Percentiles rank a stretch among this genome's conserved stretches.
phyloP scores from a whole-genome alignment of 768 basidiomycete species.

The Mycena rebaudengoi region DNA sequence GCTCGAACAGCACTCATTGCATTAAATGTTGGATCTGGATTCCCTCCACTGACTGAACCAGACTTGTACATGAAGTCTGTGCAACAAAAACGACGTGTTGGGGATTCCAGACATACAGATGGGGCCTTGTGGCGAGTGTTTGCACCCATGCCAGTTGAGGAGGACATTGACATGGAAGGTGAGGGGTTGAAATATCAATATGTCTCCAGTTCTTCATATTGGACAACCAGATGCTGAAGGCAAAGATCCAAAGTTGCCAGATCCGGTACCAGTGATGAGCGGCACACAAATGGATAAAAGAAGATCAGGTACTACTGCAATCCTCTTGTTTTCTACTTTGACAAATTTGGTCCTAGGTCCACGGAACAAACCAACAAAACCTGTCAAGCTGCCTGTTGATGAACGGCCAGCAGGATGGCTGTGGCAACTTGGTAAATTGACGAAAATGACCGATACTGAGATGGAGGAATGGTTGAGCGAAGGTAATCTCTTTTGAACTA shows the following conservation, averaged over 20 bases:
- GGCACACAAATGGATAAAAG: neutral
- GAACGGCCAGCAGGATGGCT: neutral
- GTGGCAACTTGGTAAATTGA: neutral
- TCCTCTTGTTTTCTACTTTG: neutral
- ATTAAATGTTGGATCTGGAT: neutral
- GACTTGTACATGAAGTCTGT: conserved; percentile 2
- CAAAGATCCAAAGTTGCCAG: neutral
- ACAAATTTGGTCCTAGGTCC: no score
- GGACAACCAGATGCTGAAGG: neutral
- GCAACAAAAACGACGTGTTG: neutral
- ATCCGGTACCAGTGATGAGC: neutral
- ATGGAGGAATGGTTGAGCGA: neutral
- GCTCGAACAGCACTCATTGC: neutral
- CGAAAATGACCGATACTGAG: neutral
- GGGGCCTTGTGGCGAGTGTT: neutral
- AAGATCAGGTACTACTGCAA: neutral
- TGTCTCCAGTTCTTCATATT: neutral
- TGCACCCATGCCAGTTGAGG: neutral
- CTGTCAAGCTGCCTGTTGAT: neutral
- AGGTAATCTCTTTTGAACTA: neutral
- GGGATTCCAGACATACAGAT: neutral
- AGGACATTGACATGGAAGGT: neutral
- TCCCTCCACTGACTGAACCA: neutral
- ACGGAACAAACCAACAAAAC: neutral
- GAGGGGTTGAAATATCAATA: neutral